Evolutionary conservation across 208 protist species (phyloP).

Genomic region (Trypanosoma avium): DNA sequence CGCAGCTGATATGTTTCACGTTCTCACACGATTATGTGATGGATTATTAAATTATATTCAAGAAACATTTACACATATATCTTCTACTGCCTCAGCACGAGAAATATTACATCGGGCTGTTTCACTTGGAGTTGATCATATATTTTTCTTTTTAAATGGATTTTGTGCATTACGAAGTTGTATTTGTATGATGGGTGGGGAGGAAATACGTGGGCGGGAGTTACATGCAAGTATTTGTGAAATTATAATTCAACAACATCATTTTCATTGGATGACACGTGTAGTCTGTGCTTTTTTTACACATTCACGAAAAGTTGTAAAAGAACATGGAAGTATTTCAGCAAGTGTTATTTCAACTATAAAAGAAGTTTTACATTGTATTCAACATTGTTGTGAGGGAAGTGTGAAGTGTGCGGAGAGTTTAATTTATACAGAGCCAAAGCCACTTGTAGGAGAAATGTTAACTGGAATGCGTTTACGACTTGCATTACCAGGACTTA

Average conservation of each 20-base stretch:
- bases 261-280: conserved; percentile 40
- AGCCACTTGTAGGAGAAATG: conserved; percentile 62
- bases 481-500: conserved; percentile 39
- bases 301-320: conserved; percentile 32
- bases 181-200: conserved; percentile 44
- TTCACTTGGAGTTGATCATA: conserved; percentile 36
- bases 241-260: conserved; percentile 17
- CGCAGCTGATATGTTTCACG: conserved; percentile 31
- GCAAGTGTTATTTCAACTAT: conserved; percentile 35
- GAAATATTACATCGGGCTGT: conserved; percentile 12
- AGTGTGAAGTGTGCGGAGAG: conserved; percentile 38
- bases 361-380: conserved; percentile 42
- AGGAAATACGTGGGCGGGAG: conserved; percentile 6
- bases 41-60: conserved; percentile 55
- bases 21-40: conserved; percentile 33
- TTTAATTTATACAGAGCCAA: conserved; percentile 69
- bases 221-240: conserved; percentile 21
- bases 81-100: neutral
- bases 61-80: conserved; percentile 16
- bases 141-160: conserved; percentile 55
- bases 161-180: conserved; percentile 54
- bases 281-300: conserved; percentile 54
- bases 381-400: conserved; percentile 51
- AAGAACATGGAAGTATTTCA: conserved; percentile 25
- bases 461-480: conserved; percentile 77